Evolutionary conservation across 2,329 filamentous ascomycete species (phyloP), one percentile per base, ranked within the genome.

Genomic region (Fusarium algeriense): DNA sequence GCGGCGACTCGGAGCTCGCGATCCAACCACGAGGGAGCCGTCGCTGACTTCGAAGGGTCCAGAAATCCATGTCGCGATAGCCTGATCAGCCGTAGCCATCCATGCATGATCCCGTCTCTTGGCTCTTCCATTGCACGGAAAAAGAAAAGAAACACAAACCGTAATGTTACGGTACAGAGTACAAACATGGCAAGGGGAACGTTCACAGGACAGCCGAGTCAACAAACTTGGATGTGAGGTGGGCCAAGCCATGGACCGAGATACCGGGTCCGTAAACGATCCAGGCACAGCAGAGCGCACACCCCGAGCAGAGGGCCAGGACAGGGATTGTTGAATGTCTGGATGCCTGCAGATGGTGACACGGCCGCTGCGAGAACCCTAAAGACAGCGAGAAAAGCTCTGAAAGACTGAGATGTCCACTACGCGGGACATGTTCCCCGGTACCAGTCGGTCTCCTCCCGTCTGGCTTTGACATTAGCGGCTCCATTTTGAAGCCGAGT

Each of bases 1-100:
- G 50, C 40, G 61, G 53, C 70, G 70, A 71, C 66, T 73, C 70
- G 70, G 70, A 55, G 44, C 63, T 60, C 58, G 50, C 54, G 41
- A 67, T 64, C 35, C 32, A 60, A 28, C 46, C 70, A 73, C 70
- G 70, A 71, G 70, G 66, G 60, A 59, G 41, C 56, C 50, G 46
- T 62, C 60, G 45, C 60, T 60, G 52, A 57, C 48, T 53, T 40
- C 40, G 35, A 53, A 57, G 56, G 56, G 50, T 55, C 37, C 45
- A 55, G 40, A 40, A 37, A 71, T 61, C 54, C 67, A 70, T 65
- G 64, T 53, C 59, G 45, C 40, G 54, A 57, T 62, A 67, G 46
- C 50, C 45, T 68, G 46, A 68, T 45, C 48, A 57, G 44, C 64
- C 41, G 52, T 45, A 54, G 26, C 23, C 26, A 41, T 32, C 55